Conservation (phyloP, 768 basidiomycete genomes). For the Hypholoma fasciculare region DNA sequence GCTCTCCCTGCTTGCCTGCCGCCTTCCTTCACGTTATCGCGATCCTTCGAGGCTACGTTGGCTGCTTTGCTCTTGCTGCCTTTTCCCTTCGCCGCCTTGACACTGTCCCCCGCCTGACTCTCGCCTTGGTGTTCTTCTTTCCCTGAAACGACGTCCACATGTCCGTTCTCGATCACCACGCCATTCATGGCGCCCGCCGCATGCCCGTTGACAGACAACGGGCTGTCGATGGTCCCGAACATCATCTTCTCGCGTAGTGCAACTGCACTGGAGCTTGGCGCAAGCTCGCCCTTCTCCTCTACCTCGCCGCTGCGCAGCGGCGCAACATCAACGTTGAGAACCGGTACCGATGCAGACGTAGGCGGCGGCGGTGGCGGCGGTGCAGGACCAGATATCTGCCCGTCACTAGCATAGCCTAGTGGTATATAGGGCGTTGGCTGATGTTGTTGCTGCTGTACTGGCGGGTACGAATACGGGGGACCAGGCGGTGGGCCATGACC, state of each 20-base stretch:
- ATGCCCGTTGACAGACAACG: background rate
- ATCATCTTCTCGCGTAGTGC: conserved; percentile 32
- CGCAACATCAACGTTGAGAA: background rate
- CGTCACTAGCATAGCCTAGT: background rate
- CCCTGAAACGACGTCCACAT: background rate
- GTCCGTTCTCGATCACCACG: background rate
- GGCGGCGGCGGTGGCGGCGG: background rate
- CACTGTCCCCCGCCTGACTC: background rate
- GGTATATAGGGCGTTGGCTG: background rate
- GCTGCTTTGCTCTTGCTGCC: background rate
- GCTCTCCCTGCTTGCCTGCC: background rate
- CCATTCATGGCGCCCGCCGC: background rate
- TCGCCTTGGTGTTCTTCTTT: background rate
- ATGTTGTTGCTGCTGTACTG: too few relatives aligned
- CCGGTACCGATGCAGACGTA: background rate
- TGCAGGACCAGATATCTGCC: background rate
- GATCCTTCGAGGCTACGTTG: background rate
- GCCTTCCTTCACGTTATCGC: background rate
- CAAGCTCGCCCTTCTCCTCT: background rate
- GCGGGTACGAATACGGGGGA: background rate
- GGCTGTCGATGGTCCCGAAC: conserved; percentile 48
- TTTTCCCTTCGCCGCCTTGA: background rate
- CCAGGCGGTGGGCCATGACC: background rate
- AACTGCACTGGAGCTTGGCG: background rate
- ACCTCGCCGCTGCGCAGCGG: background rate